Percentiles rank a stretch among this genome's conserved stretches.
phyloP scores from a whole-genome alignment of 306 rosid species.

The Trichosanthes truncata region DNA sequence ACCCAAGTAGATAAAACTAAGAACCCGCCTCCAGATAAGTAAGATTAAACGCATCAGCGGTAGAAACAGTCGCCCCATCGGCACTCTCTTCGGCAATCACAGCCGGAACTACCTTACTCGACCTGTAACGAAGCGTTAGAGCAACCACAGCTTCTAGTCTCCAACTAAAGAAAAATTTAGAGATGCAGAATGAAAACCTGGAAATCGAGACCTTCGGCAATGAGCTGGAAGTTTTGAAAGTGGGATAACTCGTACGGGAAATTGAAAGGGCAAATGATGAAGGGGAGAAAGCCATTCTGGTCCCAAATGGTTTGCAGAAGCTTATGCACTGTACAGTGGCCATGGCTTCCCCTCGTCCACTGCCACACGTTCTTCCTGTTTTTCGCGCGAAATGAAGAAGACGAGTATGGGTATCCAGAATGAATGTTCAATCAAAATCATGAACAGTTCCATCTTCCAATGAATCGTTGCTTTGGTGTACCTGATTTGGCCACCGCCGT shows the following conservation, averaged over 20 bases:
- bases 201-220: slow-evolving; percentile 23
- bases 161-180: slow-evolving; percentile 5
- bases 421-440: background rate
- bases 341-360: slow-evolving; percentile 27
- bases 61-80: slow-evolving; percentile 34
- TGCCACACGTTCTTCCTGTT: background rate
- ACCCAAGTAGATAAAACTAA: slow-evolving; percentile 6
- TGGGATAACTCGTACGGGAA: slow-evolving; percentile 13
- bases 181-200: slow-evolving; percentile 27
- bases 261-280: slow-evolving; percentile 13
- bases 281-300: slow-evolving; percentile 18
- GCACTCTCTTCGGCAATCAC: slow-evolving; percentile 52
- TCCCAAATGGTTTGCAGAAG: slow-evolving; percentile 22
- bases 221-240: slow-evolving; percentile 15
- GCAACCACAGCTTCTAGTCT: background rate
- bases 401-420: background rate
- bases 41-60: slow-evolving; percentile 52
- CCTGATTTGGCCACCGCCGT: slow-evolving; percentile 1
- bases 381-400: background rate
- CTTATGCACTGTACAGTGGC: slow-evolving; percentile 33
- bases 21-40: slow-evolving; percentile 78
- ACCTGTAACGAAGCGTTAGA: slow-evolving; percentile 23
- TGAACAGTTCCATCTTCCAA: background rate
- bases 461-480: background rate
- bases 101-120: slow-evolving; percentile 38